A percentile compares a stretch with the other conserved stretches of the same genome.
These are phyloP conservation scores for Bromus sterilis DNA, from an alignment of 176 grass and related monocot species.

Conservation along the genomic window DNA sequence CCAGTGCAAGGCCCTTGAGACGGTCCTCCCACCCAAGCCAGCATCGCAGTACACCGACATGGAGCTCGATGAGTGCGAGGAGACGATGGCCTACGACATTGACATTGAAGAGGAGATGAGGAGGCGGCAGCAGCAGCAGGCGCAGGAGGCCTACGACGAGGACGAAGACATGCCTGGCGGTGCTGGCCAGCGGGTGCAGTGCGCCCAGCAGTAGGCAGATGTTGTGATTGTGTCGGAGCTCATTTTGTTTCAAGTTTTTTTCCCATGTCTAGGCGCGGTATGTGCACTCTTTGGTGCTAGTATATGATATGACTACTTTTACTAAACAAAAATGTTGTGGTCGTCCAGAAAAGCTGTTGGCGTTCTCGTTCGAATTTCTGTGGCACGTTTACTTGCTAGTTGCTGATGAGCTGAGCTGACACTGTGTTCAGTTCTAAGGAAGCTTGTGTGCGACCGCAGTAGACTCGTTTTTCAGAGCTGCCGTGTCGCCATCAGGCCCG, in stretches of 20 bases:
- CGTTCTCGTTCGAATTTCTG: too few relatives aligned
- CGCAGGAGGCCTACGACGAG: constrained; percentile 80
- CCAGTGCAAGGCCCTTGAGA: constrained; percentile 66
- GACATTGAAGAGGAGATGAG: constrained; percentile 80
- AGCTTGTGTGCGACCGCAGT: too few relatives aligned
- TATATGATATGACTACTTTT: too few relatives aligned
- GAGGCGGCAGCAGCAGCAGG: constrained; percentile 64
- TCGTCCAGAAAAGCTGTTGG: too few relatives aligned
- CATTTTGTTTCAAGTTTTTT: constrained; percentile 9
- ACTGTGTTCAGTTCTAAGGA: too few relatives aligned
- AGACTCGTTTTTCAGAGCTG: too few relatives aligned
- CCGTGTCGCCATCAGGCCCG: too few relatives aligned
- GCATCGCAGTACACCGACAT: constrained; percentile 53
- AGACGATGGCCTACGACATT: constrained; percentile 59
- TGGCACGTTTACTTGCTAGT: too few relatives aligned
- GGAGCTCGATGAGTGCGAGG: constrained; percentile 91
- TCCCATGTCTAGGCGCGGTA: too few relatives aligned
- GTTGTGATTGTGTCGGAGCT: not conserved
- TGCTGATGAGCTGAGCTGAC: too few relatives aligned
- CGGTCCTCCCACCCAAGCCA: constrained; percentile 45
- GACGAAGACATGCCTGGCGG: constrained; percentile 63
- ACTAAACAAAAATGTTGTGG: too few relatives aligned
- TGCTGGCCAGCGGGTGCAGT: constrained; percentile 69
- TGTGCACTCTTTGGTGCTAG: not conserved
- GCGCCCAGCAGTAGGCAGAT: constrained; percentile 61